phyloP scores from a whole-genome alignment of 2,329 filamentous ascomycete genomes.

The Neocucurbitaria cava region DNA sequence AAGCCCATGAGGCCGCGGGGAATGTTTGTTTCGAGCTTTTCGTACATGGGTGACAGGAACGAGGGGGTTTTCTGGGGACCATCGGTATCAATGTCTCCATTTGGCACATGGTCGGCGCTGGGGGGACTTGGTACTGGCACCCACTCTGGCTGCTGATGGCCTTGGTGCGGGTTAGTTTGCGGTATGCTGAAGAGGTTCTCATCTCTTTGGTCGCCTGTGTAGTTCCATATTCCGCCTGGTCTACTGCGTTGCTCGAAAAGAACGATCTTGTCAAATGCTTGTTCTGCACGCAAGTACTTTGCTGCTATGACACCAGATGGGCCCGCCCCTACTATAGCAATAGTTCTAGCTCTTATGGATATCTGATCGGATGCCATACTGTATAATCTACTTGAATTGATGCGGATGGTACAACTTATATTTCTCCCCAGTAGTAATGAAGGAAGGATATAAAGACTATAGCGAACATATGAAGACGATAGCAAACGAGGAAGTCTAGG shows the following conservation, averaged over 20 bases:
- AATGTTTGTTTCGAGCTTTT: constrained; percentile 84
- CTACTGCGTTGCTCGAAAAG: constrained; percentile 82
- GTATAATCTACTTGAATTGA: neutral
- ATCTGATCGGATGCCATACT: constrained; percentile 18
- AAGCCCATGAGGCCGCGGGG: constrained; percentile 82
- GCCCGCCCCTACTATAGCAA: constrained; percentile 85
- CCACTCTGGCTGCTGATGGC: constrained; percentile 69
- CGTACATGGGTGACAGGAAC: constrained; percentile 86
- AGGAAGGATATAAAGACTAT: neutral
- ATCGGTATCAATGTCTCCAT: neutral
- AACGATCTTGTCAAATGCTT: constrained; percentile 71
- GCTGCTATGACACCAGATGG: constrained; percentile 79
- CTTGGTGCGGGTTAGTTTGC: constrained; percentile 68
- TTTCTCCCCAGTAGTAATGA: neutral
- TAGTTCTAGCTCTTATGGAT: constrained; percentile 57
- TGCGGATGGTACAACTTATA: neutral
- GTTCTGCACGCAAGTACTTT: constrained; percentile 78
- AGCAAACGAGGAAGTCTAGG: neutral
- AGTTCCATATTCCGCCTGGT: constrained; percentile 87
- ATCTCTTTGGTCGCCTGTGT: constrained; percentile 62
- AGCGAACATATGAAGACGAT: neutral
- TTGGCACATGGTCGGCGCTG: neutral
- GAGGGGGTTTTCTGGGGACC: constrained; percentile 54
- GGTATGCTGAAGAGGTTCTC: constrained; percentile 63
- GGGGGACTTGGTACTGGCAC: constrained; percentile 6